A percentile compares a stretch with the other conserved stretches of the same genome.
These are phyloP conservation scores for Chlorella sp. DNA, from an alignment of 139 green algal genomes.

Conservation along the genomic window DNA sequence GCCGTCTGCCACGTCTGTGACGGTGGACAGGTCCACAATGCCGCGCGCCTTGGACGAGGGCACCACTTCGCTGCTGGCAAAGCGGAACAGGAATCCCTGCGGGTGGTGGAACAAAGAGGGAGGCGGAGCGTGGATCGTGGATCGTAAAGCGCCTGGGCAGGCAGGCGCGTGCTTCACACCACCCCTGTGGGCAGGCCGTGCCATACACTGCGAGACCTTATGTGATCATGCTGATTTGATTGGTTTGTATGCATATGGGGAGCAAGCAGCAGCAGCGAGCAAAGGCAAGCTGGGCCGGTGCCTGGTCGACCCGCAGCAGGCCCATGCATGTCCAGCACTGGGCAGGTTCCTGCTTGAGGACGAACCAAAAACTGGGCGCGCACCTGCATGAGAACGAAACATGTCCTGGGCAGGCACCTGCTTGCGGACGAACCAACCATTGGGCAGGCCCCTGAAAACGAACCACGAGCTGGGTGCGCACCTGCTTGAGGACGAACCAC, in stretches of 20 bases:
- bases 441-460: too few species aligned
- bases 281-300: not conserved
- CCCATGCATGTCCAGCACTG: too few species aligned
- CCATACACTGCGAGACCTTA: not conserved
- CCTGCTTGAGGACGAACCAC: conserved; percentile 95
- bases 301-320: not conserved
- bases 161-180: not conserved
- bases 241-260: too few species aligned
- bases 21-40: conserved; percentile 82
- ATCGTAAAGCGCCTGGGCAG: not conserved
- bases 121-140: not conserved
- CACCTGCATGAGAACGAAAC: too few species aligned
- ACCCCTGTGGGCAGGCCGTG: too few species aligned
- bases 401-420: not conserved
- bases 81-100: conserved; percentile 86
- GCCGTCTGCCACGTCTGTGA: conserved; percentile 78
- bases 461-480: not conserved
- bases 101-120: not conserved
- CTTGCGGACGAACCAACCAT: too few species aligned
- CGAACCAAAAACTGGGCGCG: too few species aligned
- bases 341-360: too few species aligned
- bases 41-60: conserved; percentile 79
- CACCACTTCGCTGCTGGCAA: conserved; percentile 71
- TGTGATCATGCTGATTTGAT: not conserved
- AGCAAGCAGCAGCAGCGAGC: not conserved